Base-by-base conservation (phyloP, 2,329 filamentous ascomycete genomes). In the Cladosporium sphaerospermum region DNA sequence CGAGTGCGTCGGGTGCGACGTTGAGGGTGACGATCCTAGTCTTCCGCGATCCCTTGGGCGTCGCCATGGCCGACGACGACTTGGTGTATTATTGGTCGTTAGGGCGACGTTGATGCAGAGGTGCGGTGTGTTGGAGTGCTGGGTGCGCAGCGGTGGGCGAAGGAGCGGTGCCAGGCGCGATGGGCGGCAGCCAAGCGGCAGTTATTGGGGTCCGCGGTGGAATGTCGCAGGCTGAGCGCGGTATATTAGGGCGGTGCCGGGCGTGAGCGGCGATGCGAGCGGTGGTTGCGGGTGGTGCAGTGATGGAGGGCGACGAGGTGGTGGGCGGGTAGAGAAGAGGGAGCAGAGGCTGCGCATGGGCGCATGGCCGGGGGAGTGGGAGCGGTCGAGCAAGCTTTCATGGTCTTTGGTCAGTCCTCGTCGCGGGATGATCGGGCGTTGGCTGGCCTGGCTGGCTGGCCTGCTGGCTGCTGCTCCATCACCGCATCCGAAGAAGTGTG, bases 41-140 rank as follows among this genome's bases (percentile, higher is more conserved):
- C 51, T 53, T 53, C n/a, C 51, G 51, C 33, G 51, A 46, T 11
- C 19, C 43, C 44, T 53, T 53, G 36, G 43, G 36, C 34, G 51
- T 46, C 10, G 36, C 16, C 43, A 36, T 53, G 28, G 36, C 51
- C 4, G 51, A 31, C n/a, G 49, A 45, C 33, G 49, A 19, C 49
- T 45, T 52, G 18, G 37, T 53, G 39, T 28, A 16, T 36, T 31
- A 10, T 39, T 32, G 46, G 32, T 49, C 46, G 37, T 40, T 41
- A 41, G 16, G 23, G 18, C 14, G 28, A 33, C 23, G 23, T 33
- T 13, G 36, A 42, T 47, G 31, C 14, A 10, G 23, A n/a, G 9
- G 11, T 31, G 8, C 23, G 19, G 36, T 18, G 37, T 42, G 36
- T 32, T 40, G 23, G 31, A 41, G 46, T 49, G 16, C 23, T 16